Percentiles rank a stretch among this genome's conserved stretches.
phyloP scores from a whole-genome alignment of 306 rosid genomes.

The Senna tora region DNA sequence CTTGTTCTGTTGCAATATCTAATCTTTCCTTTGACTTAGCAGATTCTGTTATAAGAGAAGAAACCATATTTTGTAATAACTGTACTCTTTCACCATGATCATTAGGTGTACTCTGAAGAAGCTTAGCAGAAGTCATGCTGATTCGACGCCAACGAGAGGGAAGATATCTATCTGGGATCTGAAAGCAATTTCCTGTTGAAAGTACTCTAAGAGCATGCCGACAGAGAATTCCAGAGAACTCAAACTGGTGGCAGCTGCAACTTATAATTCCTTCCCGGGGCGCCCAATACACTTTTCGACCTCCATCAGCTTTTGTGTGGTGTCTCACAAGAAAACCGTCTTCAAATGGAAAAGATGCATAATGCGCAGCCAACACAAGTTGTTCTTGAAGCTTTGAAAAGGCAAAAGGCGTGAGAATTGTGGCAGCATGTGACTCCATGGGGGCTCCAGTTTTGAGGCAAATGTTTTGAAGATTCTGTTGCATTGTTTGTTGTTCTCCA shows the following conservation, averaged over 20 bases:
- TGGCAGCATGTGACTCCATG: conserved; percentile 95
- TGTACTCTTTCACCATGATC: conserved; percentile 77
- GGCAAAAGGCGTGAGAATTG: conserved; percentile 86
- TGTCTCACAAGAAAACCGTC: conserved; percentile 94
- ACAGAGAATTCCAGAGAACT: conserved; percentile 92
- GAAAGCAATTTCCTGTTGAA: conserved; percentile 93
- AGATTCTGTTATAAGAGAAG: conserved; percentile 81
- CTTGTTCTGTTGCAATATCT: conserved; percentile 82
- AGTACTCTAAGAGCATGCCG: conserved; percentile 92
- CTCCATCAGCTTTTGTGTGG: conserved; percentile 91
- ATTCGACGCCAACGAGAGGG: conserved; percentile 91
- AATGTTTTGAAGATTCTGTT: conserved; percentile 95
- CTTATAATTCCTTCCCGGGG: conserved; percentile 85
- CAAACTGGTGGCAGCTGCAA: conserved; percentile 95
- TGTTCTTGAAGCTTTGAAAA: conserved; percentile 96
- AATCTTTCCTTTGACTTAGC: conserved; percentile 85
- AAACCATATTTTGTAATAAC: conserved; percentile 72
- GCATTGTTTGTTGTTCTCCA: conserved; percentile 98
- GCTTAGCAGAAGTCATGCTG: conserved; percentile 67
- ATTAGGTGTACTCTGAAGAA: conserved; percentile 55
- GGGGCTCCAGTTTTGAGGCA: conserved; percentile 98
- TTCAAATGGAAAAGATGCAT: conserved; percentile 85
- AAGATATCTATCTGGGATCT: conserved; percentile 89
- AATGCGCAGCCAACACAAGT: conserved; percentile 96
- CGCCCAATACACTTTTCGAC: conserved; percentile 80